Base-by-base conservation (phyloP, 2,329 filamentous ascomycete genomes). In the Cladosporium sp. region DNA sequence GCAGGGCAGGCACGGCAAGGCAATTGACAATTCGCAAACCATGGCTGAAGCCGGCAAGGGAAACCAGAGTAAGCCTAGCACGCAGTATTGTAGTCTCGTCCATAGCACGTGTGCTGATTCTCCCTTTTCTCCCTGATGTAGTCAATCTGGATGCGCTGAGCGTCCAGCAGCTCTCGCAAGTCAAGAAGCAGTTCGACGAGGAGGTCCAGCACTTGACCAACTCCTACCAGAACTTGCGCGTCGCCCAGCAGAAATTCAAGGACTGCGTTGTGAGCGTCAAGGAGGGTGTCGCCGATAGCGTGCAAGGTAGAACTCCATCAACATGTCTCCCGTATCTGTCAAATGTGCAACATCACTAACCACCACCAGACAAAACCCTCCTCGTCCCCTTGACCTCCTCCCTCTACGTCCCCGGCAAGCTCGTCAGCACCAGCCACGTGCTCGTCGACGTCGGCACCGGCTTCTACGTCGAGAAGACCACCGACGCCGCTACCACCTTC, bases 101-200 rank as follows among this genome's bases (percentile, higher is more conserved):
- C 6, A 37, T 32, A 40, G 39, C 45, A 41, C 18, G 45, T 36
- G 22, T n/a, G 37, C 45, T 48, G 45, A 48, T 48, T 20, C 18
- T 2, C 17, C 4, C n/a, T 15, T 30, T 48, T 15, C 27, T 2
- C 17, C 7, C 29, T n/a, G 20, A 7, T 32, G 38, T 61, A 77
- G 78, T 88, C 60, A 83, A 88, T 66, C 77, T 99, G 63, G 83
- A 85, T 62, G 83, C 80, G 54, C 85, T 99, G 63, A 87, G 86
- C 61, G 78, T 85, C 20, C 88, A 89, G 59, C 92, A 96, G 73
- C 86, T 99, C 59, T 85, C 83, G 60, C 84, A 89, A 62, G 85
- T 99, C 60, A 96, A 99, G 78, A 90, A 93, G 70, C 92, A 96
- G 70, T 85, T 99, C 59, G 92, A 96, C 69, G 86, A 93, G 64